Evolutionary conservation across 371 early-diverging fungal species (phyloP), one percentile per base, ranked within the genome.

Genomic region (Rhizopus stolonifer): DNA sequence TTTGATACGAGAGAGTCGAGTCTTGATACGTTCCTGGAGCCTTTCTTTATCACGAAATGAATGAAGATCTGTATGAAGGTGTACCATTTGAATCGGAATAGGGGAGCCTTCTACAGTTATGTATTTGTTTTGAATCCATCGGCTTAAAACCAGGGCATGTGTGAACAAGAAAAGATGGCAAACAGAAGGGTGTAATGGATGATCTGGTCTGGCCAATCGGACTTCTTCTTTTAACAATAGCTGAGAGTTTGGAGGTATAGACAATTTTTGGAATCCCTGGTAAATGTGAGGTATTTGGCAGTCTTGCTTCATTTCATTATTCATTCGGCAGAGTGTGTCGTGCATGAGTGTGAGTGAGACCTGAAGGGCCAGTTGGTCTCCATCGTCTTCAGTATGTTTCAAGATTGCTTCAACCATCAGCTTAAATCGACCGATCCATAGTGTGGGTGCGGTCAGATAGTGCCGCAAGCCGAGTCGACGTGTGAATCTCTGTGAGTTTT

Each of bases 121-220:
- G n/a, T n/a, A n/a, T n/a, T n/a, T n/a, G n/a, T n/a, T n/a, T n/a
- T n/a, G n/a, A n/a, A n/a, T n/a, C n/a, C n/a, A n/a, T n/a, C 60
- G 58, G 1, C 70, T 69, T 22, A 73, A 32, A 7, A 73, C 33
- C 8, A 73, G 22, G 1, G 61, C 54, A 56, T 73, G 73, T 10
- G 73, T 53, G 24, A 73, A 73, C n/a, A 73, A 42, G 21, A 73
- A 65, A 10, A 73, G 8, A 38, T 67, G 61, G 15, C 67, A 67
- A n/a, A 52, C 23, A 0, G 47, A 50, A 1, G 58, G 52, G 2
- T 45, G 55, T 3, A 69, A 50, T 6, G 73, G 67, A 49, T 67
- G 70, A 0, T 52, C 56, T 0, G 67, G 58, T 2, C 67, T 50
- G 3, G 65, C 55, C 0, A 73, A 52, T 38, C 56, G 50, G 7